Percentiles rank a stretch among this genome's conserved stretches.
Evolutionary conservation across 805 yeast species (phyloP).

Genomic region (Suhomyces xylopsoci): DNA sequence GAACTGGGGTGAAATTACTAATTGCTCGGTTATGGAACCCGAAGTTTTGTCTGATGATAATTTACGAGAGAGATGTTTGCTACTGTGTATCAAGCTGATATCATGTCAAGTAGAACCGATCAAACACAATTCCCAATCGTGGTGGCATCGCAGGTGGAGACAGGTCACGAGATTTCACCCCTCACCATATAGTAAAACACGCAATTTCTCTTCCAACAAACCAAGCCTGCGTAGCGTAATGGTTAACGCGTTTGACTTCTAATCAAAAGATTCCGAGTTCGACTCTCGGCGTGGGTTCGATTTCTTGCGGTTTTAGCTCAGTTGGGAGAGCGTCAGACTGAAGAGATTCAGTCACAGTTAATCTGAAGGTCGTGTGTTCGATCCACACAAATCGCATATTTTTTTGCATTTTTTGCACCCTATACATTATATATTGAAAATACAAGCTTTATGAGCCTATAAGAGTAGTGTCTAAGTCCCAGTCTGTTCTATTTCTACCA

Average conservation of each 20-base stretch:
- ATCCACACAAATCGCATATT: slow-evolving; percentile 54
- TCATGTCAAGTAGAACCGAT: not conserved
- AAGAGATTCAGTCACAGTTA: slow-evolving; percentile 19
- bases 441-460: no score
- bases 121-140: not conserved
- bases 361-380: slow-evolving; percentile 90
- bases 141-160: no score
- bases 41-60: not conserved
- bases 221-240: slow-evolving; percentile 17
- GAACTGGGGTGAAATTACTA: not conserved
- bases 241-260: slow-evolving; percentile 24
- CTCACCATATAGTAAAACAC: not conserved
- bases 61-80: not conserved
- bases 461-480: no score
- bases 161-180: no score
- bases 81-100: not conserved
- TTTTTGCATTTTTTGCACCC: slow-evolving; percentile 6
- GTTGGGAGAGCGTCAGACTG: slow-evolving; percentile 42
- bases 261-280: slow-evolving; percentile 23
- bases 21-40: not conserved
- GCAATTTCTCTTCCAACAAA: not conserved
- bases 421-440: no score
- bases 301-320: slow-evolving; percentile 31
- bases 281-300: slow-evolving; percentile 22
- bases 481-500: no score